Conservation (phyloP, 768 basidiomycete species). For the Leccinum pellstonianum region DNA sequence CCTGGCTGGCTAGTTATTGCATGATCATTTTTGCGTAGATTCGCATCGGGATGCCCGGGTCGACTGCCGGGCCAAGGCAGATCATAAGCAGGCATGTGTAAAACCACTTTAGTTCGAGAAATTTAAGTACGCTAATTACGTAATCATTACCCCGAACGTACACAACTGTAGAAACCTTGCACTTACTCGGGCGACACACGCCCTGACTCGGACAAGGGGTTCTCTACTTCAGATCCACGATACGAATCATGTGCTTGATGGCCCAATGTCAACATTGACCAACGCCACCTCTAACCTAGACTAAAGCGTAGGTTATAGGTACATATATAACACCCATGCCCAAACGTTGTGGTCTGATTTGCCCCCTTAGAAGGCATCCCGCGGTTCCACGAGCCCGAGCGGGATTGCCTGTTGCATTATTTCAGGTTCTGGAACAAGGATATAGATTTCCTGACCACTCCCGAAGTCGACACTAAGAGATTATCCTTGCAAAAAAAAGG, state of each 20-base stretch:
- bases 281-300: too few species aligned
- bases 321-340: neutral
- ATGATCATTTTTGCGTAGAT: neutral
- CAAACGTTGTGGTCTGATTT: neutral
- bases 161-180: too few species aligned
- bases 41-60: neutral
- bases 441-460: conserved; percentile 6
- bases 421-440: neutral
- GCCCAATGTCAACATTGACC: neutral
- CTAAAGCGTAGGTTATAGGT: too few species aligned
- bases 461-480: conserved; percentile 7
- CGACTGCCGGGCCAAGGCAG: neutral
- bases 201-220: too few species aligned
- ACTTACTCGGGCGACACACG: too few species aligned
- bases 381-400: neutral
- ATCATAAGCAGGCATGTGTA: neutral
- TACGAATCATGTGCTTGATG: neutral
- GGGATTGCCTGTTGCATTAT: neutral
- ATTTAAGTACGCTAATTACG: too few species aligned
- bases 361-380: neutral
- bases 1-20: neutral
- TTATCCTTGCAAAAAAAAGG: conserved; percentile 4
- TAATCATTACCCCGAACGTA: too few species aligned
- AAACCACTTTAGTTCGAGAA: too few species aligned
- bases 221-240: neutral